These are phyloP conservation scores for Teunomyces gatunensis DNA, from an alignment of 805 yeast species.

Conservation along the genomic window DNA sequence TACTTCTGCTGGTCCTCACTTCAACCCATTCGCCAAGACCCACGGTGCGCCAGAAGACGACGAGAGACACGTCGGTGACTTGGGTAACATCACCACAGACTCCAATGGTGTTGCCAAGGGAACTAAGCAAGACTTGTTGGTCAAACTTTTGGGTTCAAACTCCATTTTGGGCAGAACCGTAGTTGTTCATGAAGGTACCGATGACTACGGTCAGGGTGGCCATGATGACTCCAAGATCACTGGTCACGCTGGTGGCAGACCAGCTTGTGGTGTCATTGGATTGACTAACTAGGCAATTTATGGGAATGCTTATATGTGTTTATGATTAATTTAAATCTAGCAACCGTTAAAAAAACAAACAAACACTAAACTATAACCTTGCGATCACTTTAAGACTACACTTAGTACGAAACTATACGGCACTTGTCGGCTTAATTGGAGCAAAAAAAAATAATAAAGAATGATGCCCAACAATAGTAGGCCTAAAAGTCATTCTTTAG, in stretches of 20 bases:
- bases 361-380: too few relatives aligned
- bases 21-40: conserved; percentile 81
- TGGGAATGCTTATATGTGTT: background rate
- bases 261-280: conserved; percentile 98
- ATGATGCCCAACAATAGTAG: background rate
- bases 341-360: too few relatives aligned
- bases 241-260: conserved; percentile 97
- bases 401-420: too few relatives aligned
- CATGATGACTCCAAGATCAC: conserved; percentile 88
- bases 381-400: too few relatives aligned
- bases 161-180: conserved; percentile 93
- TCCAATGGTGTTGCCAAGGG: conserved; percentile 91
- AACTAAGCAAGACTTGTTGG: conserved; percentile 67
- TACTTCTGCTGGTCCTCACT: conserved; percentile 97
- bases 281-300: conserved; percentile 38
- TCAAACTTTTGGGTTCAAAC: conserved; percentile 83
- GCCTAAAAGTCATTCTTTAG: background rate
- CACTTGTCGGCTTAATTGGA: too few relatives aligned
- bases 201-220: conserved; percentile 94
- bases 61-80: conserved; percentile 88
- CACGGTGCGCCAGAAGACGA: conserved; percentile 92
- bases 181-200: conserved; percentile 89
- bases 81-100: conserved; percentile 92
- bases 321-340: background rate
- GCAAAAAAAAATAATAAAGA: background rate